These are phyloP conservation scores for Lepidium sativum DNA, from an alignment of 345 rosid genomes.

Conservation along the genomic window DNA sequence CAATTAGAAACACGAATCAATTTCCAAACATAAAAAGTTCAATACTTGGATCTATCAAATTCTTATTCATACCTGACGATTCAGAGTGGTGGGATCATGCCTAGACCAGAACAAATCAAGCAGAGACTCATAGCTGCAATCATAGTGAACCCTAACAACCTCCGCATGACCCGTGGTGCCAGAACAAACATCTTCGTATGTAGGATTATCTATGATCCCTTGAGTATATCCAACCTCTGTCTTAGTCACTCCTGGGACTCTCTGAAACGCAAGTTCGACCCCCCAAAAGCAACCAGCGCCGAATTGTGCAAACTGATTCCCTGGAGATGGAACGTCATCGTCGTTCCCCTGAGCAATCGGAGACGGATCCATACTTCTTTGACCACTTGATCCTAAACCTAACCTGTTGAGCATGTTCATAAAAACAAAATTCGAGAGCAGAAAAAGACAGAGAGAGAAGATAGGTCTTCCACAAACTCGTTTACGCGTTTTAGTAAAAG, in stretches of 20 bases:
- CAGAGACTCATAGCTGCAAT: slow-evolving; percentile 53
- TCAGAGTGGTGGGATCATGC: slow-evolving; percentile 87
- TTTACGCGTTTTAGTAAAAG: slow-evolving; percentile 13
- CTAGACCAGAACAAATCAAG: slow-evolving; percentile 81
- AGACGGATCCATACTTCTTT: slow-evolving; percentile 45
- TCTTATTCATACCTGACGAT: slow-evolving; percentile 72
- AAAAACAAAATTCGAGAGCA: background rate
- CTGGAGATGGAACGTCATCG: slow-evolving; percentile 62
- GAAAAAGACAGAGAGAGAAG: background rate
- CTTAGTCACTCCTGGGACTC: slow-evolving; percentile 64
- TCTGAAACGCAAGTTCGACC: slow-evolving; percentile 79
- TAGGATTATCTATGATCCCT: slow-evolving; percentile 55
- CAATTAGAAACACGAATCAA: background rate
- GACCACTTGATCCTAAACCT: slow-evolving; percentile 61
- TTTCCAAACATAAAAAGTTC: background rate
- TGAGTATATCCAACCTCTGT: slow-evolving; percentile 86
- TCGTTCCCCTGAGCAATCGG: slow-evolving; percentile 69
- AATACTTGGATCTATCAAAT: background rate
- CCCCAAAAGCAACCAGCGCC: slow-evolving; percentile 99
- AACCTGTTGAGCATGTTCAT: slow-evolving; percentile 91
- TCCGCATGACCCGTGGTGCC: slow-evolving; percentile 66
- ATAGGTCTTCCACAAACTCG: background rate
- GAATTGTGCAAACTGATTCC: slow-evolving; percentile 70
- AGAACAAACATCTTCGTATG: slow-evolving; percentile 69
- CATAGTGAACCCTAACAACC: slow-evolving; percentile 84